Evolutionary conservation across 1,139 yeast species (phyloP).

Genomic region (Sugiyamaella xylanicola): DNA sequence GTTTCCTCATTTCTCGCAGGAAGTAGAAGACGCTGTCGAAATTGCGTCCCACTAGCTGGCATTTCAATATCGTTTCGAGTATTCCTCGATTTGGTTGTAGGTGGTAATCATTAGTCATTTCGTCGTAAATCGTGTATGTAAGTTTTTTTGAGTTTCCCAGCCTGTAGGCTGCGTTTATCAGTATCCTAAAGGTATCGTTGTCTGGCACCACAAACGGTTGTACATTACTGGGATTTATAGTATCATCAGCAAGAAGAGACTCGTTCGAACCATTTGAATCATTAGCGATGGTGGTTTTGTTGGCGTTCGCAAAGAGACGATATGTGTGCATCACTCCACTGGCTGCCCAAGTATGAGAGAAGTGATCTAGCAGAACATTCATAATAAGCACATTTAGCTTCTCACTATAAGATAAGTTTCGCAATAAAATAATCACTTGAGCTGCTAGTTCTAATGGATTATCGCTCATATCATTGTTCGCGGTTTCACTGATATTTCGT

Average conservation of each 20-base stretch:
- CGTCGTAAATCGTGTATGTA: constrained; percentile 35
- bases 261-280: too few relatives aligned
- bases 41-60: constrained; percentile 35
- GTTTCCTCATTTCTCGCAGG: constrained; percentile 34
- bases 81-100: constrained; percentile 30
- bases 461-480: not conserved
- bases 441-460: not conserved
- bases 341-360: constrained; percentile 21
- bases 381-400: constrained; percentile 20
- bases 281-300: not conserved
- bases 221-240: not conserved
- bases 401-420: constrained; percentile 1
- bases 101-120: constrained; percentile 23
- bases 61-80: constrained; percentile 34
- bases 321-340: constrained; percentile 31
- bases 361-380: constrained; percentile 22
- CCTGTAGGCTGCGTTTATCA: constrained; percentile 35
- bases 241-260: not conserved
- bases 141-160: constrained; percentile 39
- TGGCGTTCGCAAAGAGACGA: constrained; percentile 24
- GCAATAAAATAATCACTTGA: not conserved
- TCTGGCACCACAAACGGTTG: constrained; percentile 25
- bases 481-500: too few relatives aligned
- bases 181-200: constrained; percentile 33
- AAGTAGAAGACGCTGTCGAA: constrained; percentile 31